Conservation (phyloP, 352 stramenopile species). For the Plasmopara muralis region DNA sequence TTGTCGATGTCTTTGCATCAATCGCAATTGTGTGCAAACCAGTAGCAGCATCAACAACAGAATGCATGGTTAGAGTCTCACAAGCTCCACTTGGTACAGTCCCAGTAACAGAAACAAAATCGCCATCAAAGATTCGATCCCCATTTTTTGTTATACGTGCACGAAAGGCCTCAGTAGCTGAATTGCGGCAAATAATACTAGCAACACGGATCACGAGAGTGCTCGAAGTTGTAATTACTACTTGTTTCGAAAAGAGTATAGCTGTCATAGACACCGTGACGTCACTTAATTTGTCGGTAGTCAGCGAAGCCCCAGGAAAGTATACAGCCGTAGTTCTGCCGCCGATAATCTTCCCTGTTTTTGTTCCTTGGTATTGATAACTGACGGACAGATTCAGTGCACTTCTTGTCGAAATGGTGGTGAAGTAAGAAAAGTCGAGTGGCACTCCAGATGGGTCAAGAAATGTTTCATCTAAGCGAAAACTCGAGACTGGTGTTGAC, state of each 20-base stretch:
- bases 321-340: constrained; percentile 28
- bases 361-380: constrained; percentile 36
- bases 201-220: constrained; percentile 37
- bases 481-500: constrained; percentile 15
- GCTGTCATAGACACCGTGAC: constrained; percentile 6
- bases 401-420: constrained; percentile 8
- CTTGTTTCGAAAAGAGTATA: constrained; percentile 26
- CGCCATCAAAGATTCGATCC: constrained; percentile 30
- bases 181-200: constrained; percentile 41
- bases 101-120: constrained; percentile 31
- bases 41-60: constrained; percentile 24
- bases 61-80: constrained; percentile 42
- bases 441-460: constrained; percentile 38
- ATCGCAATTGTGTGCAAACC: constrained; percentile 29
- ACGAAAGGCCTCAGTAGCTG: constrained; percentile 30
- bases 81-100: constrained; percentile 21
- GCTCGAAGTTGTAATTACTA: constrained; percentile 25
- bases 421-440: constrained; percentile 44
- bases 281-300: constrained; percentile 21
- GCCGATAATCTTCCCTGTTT: constrained; percentile 42
- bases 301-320: constrained; percentile 26
- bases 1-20: constrained; percentile 32
- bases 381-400: constrained; percentile 21
- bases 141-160: constrained; percentile 26
- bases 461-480: constrained; percentile 35